Base-by-base conservation (phyloP, 1,139 yeast species). In the Scheffersomyces cryptocercus region DNA sequence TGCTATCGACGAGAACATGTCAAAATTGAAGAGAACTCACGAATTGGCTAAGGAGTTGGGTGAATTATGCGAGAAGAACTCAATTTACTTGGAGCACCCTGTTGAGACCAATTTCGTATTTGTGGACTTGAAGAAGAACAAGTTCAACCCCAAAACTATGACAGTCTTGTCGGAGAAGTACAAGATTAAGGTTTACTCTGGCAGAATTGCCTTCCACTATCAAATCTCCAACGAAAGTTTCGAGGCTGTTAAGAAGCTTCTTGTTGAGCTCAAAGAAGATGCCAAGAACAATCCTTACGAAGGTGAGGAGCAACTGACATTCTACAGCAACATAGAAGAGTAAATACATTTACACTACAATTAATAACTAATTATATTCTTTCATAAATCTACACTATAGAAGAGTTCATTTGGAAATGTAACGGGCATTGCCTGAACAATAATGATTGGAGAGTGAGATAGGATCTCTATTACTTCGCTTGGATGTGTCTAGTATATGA, bases 101-200 rank as follows among this genome's bases (percentile, higher is more conserved):
- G 90, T 84, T 4, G 85, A 91, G 53, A 88, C 97, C 9, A 90
- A 85, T 63, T 88, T 91, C 65, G 91, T 90, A 29, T 90, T 89
- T 61, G 61, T 90, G 44, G 95, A 91, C 61, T 64, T 81, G 40
- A 74, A 70, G 52, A 71, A 72, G 35, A 80, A 81, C 53, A 77
- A 74, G 40, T 79, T 89, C 65, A 79, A 85, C 59, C 81, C 84
- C 13, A 76, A 68, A 28, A 70, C 74, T 38, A 70, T 88, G 48
- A 73, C 70, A 29, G 73, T 74, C 50, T 75, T 81, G 52, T 89
- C 85, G 52, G 63, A 68, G 44, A 81, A 85, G 56, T 71, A 83
- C 54, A 55, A 58, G 38, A 52, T 73, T 30, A 70, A 63, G 38
- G 53, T 65, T 3, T 56, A 55, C 47, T 63, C 68, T 3, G 60